phyloP scores from a whole-genome alignment of 108 stramenopile genomes.

The Discostella stelligeroides region DNA sequence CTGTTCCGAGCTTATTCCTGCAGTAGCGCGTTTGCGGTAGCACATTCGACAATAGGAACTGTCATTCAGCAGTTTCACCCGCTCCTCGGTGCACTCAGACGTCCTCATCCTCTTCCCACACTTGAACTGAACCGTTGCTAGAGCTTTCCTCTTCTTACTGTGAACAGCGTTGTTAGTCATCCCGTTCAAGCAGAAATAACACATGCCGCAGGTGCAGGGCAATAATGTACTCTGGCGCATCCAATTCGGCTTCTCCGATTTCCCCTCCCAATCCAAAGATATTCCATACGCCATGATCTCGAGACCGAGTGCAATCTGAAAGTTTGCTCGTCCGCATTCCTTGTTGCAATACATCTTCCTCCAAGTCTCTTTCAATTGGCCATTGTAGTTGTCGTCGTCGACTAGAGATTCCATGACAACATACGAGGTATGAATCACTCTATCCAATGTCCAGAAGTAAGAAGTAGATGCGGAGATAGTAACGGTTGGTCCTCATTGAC shows the following conservation, averaged over 20 bases:
- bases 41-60: neutral
- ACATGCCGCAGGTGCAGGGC: conserved; percentile 19
- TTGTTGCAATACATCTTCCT: conserved; percentile 1
- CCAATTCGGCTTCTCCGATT: conserved; percentile 1
- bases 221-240: conserved; percentile 15
- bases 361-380: neutral
- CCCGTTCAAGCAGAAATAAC: conserved; percentile 22
- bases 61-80: no score
- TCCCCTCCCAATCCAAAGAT: conserved; percentile 13
- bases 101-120: neutral
- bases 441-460: conserved; percentile 8
- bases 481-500: conserved; percentile 1
- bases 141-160: neutral
- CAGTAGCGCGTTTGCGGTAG: neutral
- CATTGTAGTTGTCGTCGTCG: no score
- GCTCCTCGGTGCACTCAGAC: neutral
- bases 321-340: neutral
- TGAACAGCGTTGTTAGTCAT: conserved; percentile 4
- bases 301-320: conserved; percentile 21
- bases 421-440: conserved; percentile 3
- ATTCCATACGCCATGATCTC: conserved; percentile 25
- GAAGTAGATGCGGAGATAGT: neutral
- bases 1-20: neutral
- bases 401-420: neutral
- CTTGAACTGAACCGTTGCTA: conserved; percentile 2